Conservation (phyloP, 345 rosid genomes). For the Cardiospermum halicacabum region DNA sequence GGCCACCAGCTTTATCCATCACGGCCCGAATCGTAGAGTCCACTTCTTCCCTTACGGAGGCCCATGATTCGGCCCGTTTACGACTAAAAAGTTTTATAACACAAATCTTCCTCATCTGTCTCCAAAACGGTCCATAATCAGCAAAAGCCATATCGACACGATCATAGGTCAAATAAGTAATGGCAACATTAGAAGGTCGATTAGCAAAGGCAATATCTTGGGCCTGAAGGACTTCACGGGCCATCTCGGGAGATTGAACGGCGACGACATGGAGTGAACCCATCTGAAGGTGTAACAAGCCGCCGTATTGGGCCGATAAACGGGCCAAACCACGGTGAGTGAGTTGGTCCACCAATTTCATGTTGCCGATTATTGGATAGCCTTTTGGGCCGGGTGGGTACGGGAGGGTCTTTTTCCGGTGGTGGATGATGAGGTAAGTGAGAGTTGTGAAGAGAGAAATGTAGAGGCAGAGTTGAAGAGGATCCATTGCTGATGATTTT, state of each 20-base stretch:
- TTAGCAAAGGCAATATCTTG: conserved; percentile 67
- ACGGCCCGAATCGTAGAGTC: conserved; percentile 35
- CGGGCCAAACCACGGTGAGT: conserved; percentile 74
- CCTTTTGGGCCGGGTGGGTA: conserved; percentile 88
- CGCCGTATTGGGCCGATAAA: conserved; percentile 52
- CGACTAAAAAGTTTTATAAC: conserved; percentile 79
- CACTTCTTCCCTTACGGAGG: conserved; percentile 79
- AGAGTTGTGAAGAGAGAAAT: not conserved
- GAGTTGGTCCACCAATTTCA: conserved; percentile 57
- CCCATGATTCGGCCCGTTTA: conserved; percentile 86
- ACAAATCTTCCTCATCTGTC: conserved; percentile 87
- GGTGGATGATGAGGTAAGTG: not conserved
- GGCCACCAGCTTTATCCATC: conserved; percentile 29
- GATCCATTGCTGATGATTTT: conserved; percentile 8
- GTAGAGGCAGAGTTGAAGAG: conserved; percentile 1
- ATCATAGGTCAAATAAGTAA: conserved; percentile 60
- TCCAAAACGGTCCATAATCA: conserved; percentile 88
- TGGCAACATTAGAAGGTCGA: conserved; percentile 70
- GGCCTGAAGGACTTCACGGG: conserved; percentile 64
- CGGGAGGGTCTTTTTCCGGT: conserved; percentile 24
- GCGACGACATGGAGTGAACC: conserved; percentile 50
- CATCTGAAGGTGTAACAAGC: conserved; percentile 45
- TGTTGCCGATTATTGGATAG: conserved; percentile 63
- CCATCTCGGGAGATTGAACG: conserved; percentile 61
- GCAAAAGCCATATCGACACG: conserved; percentile 96